phyloP scores from a whole-genome alignment of 805 yeast species.

The Dipodascus albidus region DNA sequence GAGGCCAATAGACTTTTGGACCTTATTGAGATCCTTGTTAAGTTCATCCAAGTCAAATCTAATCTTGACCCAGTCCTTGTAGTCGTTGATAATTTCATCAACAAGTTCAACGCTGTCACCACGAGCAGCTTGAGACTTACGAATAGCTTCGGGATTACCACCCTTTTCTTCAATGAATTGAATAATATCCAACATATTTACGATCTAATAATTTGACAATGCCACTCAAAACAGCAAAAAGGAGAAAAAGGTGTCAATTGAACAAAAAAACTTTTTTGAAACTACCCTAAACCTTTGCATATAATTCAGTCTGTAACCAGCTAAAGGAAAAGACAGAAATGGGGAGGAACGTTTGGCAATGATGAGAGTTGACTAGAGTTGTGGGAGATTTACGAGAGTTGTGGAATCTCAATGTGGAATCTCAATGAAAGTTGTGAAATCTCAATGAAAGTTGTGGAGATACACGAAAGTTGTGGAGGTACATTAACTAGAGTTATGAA shows the following conservation, averaged over 20 bases:
- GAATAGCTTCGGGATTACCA: conserved; percentile 84
- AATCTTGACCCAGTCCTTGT: conserved; percentile 84
- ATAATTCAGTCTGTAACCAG: neutral
- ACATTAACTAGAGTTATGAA: no score
- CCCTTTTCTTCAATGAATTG: conserved; percentile 94
- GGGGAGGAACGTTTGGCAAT: no score
- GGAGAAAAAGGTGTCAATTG: neutral
- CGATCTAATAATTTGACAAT: neutral
- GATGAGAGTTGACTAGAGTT: no score
- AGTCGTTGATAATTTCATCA: conserved; percentile 85
- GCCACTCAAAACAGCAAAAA: neutral
- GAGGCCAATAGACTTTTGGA: conserved; percentile 87
- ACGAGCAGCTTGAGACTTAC: conserved; percentile 84
- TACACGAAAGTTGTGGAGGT: no score
- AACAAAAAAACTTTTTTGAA: neutral
- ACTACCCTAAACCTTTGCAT: neutral
- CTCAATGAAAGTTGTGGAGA: no score
- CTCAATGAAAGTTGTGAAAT: no score
- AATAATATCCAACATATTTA: conserved; percentile 75
- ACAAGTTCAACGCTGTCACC: conserved; percentile 91
- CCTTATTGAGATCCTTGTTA: conserved; percentile 78
- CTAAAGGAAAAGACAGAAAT: no score
- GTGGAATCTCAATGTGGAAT: no score
- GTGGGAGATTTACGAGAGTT: no score
- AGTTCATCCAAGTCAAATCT: conserved; percentile 83